Evolutionary conservation across 768 basidiomycete genomes (phyloP).

Genomic region (Rossbeevera mucosa): DNA sequence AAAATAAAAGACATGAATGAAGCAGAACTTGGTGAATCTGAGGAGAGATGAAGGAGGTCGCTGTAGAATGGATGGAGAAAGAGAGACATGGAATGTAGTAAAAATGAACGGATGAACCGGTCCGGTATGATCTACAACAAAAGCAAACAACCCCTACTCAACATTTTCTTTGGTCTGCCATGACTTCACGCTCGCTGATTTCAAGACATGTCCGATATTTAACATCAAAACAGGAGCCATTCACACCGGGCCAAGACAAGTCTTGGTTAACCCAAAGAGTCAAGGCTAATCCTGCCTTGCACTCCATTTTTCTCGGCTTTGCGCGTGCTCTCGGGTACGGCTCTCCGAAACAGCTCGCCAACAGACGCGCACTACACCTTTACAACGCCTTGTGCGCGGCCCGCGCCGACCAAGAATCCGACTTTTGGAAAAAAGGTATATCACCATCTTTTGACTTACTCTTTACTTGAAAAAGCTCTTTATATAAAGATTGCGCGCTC

Average conservation of each 20-base stretch:
- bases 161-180: conserved; percentile 2
- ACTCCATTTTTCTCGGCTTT: conserved; percentile 43
- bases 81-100: conserved; percentile 19
- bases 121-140: neutral
- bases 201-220: conserved; percentile 11
- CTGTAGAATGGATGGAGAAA: conserved; percentile 24
- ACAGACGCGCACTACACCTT: conserved; percentile 50
- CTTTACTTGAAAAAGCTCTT: neutral
- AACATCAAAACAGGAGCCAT: conserved; percentile 4
- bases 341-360: conserved; percentile 57
- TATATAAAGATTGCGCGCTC: conserved; percentile 62
- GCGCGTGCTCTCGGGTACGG: conserved; percentile 56
- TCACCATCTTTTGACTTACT: neutral
- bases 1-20: conserved; percentile 47
- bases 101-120: neutral
- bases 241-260: conserved; percentile 21
- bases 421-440: conserved; percentile 65
- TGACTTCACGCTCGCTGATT: conserved; percentile 15
- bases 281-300: conserved; percentile 44
- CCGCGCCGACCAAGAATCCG: conserved; percentile 53
- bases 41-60: conserved; percentile 17
- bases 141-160: neutral
- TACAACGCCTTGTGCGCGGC: conserved; percentile 55
- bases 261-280: conserved; percentile 57
- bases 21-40: conserved; percentile 7